Percentiles rank a stretch among this genome's conserved stretches.
Conservation (phyloP, 23 red algal genomes). For the Cyanidioschyzon merolae region DNA sequence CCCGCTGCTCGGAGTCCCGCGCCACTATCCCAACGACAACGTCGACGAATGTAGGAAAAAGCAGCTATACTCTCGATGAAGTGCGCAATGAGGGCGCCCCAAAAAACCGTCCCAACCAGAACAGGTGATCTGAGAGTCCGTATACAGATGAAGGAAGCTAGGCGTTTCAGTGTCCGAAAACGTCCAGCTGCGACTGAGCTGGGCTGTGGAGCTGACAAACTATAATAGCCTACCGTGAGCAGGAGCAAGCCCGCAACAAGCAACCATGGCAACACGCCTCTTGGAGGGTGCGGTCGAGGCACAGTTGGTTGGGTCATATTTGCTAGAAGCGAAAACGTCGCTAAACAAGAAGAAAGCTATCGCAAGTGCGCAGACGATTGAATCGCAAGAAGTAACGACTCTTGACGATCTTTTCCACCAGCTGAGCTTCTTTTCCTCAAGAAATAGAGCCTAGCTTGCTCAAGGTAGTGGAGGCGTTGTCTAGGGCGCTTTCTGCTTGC, state of each 20-base stretch:
- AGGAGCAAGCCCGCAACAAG: neutral
- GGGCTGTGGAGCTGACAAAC: neutral
- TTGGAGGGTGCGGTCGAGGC: neutral
- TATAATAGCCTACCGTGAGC: neutral
- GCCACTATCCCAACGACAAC: neutral
- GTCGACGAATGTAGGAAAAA: neutral
- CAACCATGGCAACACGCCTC: neutral
- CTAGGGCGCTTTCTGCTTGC: too few relatives aligned
- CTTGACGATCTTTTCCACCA: too few relatives aligned
- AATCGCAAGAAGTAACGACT: too few relatives aligned
- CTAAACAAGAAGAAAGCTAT: too few relatives aligned
- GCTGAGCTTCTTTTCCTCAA: too few relatives aligned
- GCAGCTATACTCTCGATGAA: neutral
- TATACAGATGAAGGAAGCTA: neutral
- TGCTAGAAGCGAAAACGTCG: too few relatives aligned
- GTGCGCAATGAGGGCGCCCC: neutral
- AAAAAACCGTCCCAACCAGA: neutral
- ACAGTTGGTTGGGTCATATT: neutral
- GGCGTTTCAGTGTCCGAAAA: neutral
- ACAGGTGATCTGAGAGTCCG: neutral
- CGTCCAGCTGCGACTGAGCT: neutral
- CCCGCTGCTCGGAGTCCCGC: neutral
- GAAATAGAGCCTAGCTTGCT: too few relatives aligned
- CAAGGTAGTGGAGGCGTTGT: too few relatives aligned
- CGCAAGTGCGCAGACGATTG: too few relatives aligned